Evolutionary conservation across 768 basidiomycete species (phyloP), one percentile per base, ranked within the genome.

Genomic region (Guyanaporus albipodus): DNA sequence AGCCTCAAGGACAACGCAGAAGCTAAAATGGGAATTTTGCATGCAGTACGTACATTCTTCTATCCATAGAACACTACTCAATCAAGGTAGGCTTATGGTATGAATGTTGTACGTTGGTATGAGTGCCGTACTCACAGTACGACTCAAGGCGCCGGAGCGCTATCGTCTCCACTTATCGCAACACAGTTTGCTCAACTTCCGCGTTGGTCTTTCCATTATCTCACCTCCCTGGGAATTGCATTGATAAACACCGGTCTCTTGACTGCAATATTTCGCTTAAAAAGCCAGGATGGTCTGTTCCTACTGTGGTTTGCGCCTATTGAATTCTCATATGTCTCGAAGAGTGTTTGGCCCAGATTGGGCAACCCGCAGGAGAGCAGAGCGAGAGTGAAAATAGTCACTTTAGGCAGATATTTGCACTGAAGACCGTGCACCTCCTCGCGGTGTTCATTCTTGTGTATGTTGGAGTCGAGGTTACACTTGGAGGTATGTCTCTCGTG

Each of bases 181-280:
- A 94, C 92, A 0, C 86, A 91, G 47, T 93, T 94, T 53, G 73
- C 87, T 0, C 78, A 80, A 46, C 56, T 78, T 19, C 62, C 53
- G 0, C 74, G 69, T 27, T 92, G 90, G 91, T 86, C 82, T 1
- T 84, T 86, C 61, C 85, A 91, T 61, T 93, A 82, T 57, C 72
- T 91, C 8, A 69, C 69, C 1, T 88, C 87, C 0, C 65, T 91
- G 0, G 83, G 79, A 1, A 53, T 93, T n/a, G 80, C 86, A 0
- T 44, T 80, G 14, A 52, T 70, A 33, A 90, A 87, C 52, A 70
- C 75, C 1, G 31, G 74, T 11, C 42, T 80, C 4, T 64, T 92
- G 5, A 52, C 74, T 2, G 46, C 56, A 3, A 77, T 87, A 4
- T 91, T 93, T 67, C 74, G 79, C n/a, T 66, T 85, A 40, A 82